A percentile compares a stretch with the other conserved stretches of the same genome.
Conservation (phyloP, 768 basidiomycete genomes). For the Mycena pura region DNA sequence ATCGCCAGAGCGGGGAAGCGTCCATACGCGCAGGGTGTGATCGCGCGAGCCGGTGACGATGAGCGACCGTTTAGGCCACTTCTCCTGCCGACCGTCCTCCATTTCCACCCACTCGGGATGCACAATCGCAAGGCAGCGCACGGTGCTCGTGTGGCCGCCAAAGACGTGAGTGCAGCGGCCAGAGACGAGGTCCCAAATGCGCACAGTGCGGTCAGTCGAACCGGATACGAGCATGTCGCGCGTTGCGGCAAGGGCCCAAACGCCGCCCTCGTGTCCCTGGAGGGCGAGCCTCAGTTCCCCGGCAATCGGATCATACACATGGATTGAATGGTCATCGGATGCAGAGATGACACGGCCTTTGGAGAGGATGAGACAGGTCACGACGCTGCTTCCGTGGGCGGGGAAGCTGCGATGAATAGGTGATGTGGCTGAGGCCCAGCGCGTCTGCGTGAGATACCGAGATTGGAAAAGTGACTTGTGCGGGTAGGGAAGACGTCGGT, state of each 20-base stretch:
- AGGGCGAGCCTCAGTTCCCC: constrained; percentile 78
- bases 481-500: constrained; percentile 80
- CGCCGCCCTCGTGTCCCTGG: constrained; percentile 93
- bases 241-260: constrained; percentile 94
- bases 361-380: constrained; percentile 96
- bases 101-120: constrained; percentile 89
- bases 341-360: constrained; percentile 95
- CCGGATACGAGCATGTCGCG: constrained; percentile 91
- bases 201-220: constrained; percentile 91
- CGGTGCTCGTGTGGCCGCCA: constrained; percentile 95
- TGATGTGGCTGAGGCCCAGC: constrained; percentile 77
- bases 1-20: constrained; percentile 24
- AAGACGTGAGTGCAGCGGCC: constrained; percentile 92
- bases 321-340: constrained; percentile 96
- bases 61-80: constrained; percentile 46
- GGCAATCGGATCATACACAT: constrained; percentile 88
- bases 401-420: constrained; percentile 84
- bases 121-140: constrained; percentile 94
- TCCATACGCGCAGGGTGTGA: constrained; percentile 47
- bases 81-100: constrained; percentile 61
- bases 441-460: constrained; percentile 77
- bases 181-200: constrained; percentile 86
- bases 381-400: constrained; percentile 88
- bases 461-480: constrained; percentile 95
- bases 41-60: constrained; percentile 60